A percentile compares a stretch with the other conserved stretches of the same genome.
These are phyloP conservation scores for Suillus alpinus DNA, from an alignment of 768 basidiomycete genomes.

Conservation along the genomic window DNA sequence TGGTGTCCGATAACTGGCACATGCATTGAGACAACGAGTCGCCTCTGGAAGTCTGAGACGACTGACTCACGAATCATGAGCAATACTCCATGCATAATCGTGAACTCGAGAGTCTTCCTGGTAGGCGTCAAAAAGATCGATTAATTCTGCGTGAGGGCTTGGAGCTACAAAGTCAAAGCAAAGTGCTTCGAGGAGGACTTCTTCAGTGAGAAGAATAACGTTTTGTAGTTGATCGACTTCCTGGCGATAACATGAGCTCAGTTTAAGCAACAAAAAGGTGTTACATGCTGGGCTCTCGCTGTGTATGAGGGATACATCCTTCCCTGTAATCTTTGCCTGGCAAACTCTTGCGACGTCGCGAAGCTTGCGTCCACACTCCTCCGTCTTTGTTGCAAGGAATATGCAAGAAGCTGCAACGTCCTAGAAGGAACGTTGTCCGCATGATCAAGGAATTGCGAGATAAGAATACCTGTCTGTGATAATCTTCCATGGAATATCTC, in stretches of 20 bases:
- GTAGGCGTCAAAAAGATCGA: constrained; percentile 65
- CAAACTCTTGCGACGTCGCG: constrained; percentile 80
- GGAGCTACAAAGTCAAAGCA: constrained; percentile 84
- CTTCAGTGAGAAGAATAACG: constrained; percentile 71
- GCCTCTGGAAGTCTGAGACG: background rate
- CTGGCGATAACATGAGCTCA: constrained; percentile 34
- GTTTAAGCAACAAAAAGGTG: background rate
- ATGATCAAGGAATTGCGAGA: constrained; percentile 8
- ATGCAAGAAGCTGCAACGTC: constrained; percentile 84
- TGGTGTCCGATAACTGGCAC: constrained; percentile 70
- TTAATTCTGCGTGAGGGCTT: constrained; percentile 73
- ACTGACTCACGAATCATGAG: constrained; percentile 76
- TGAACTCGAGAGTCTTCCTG: constrained; percentile 49
- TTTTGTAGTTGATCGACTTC: constrained; percentile 73
- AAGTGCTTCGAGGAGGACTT: constrained; percentile 74
- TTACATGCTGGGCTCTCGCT: constrained; percentile 62
- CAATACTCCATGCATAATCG: constrained; percentile 83
- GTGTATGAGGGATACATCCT: constrained; percentile 53
- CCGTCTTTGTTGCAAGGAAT: constrained; percentile 89
- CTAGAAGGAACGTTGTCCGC: constrained; percentile 34
- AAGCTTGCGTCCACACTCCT: constrained; percentile 84
- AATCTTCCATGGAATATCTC: constrained; percentile 80
- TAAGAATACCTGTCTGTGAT: constrained; percentile 62
- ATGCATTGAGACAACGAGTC: constrained; percentile 5
- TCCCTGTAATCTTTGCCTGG: constrained; percentile 61